Conservation (phyloP, 345 rosid species). For the Salix exigua region DNA sequence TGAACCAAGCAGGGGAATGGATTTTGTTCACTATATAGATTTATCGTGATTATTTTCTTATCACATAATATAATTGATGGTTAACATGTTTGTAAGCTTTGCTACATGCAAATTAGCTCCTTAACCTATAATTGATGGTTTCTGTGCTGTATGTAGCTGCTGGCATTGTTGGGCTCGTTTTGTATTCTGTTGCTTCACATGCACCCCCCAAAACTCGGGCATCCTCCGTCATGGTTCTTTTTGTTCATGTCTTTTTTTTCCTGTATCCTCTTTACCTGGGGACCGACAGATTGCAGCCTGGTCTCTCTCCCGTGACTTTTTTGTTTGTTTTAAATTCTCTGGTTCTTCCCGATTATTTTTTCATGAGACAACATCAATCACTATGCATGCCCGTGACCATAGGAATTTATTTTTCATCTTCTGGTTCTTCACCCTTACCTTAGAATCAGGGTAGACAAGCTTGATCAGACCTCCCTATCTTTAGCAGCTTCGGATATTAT, state of each 20-base stretch:
- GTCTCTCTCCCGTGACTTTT: not conserved
- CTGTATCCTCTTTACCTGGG: not conserved
- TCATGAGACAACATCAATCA: not conserved
- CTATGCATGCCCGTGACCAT: not conserved
- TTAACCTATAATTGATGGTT: not conserved
- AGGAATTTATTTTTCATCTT: not conserved
- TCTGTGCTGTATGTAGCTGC: not conserved
- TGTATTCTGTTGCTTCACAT: not conserved
- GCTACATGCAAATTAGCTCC: not conserved
- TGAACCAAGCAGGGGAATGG: no score
- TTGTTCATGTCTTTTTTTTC: not conserved
- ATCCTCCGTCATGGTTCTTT: not conserved
- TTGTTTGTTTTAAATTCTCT: not conserved
- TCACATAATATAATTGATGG: not conserved
- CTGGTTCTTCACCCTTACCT: not conserved
- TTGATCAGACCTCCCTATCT: not conserved
- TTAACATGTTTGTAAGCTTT: not conserved
- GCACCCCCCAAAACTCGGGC: not conserved
- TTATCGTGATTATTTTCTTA: not conserved
- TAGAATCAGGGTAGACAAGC: not conserved
- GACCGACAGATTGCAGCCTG: not conserved
- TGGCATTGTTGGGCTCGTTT: not conserved
- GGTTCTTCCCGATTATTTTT: not conserved
- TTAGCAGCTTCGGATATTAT: not conserved
- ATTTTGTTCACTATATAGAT: no score